Evolutionary conservation across 2,329 filamentous ascomycete genomes (phyloP).

Genomic region (Aspergillus ochraceus): DNA sequence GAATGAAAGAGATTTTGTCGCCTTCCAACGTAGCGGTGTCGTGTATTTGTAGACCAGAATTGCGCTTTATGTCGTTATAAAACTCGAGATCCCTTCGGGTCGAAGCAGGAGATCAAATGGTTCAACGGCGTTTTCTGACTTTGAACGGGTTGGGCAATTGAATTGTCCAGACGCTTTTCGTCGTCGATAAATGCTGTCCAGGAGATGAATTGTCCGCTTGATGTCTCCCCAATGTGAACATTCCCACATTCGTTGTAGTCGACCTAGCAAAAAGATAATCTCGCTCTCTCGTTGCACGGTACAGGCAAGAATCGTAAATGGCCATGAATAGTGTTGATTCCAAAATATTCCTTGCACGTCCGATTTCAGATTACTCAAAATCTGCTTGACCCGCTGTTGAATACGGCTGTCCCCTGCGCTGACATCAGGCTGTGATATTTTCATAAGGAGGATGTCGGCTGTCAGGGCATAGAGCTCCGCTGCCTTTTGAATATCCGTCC

Average conservation of each 20-base stretch:
- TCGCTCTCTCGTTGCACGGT: conserved; percentile 2
- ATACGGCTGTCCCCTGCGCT: neutral
- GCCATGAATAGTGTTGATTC: conserved; percentile 6
- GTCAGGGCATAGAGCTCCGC: conserved; percentile 3
- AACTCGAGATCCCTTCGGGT: neutral
- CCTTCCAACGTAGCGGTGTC: neutral
- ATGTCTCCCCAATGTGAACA: conserved; percentile 4
- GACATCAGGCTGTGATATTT: neutral
- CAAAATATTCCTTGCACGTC: conserved; percentile 4
- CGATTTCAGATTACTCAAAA: conserved; percentile 2
- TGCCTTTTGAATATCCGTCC: neutral
- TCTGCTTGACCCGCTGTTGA: conserved; percentile 1
- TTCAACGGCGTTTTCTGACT: neutral
- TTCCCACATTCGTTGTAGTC: conserved; percentile 4
- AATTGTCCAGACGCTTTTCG: conserved; percentile 1
- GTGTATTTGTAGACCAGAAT: neutral
- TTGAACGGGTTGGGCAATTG: neutral
- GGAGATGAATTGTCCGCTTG: conserved; percentile 1
- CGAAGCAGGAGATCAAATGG: conserved; percentile 1
- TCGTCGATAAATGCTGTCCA: neutral
- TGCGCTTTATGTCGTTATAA: neutral
- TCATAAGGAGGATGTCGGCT: conserved; percentile 4
- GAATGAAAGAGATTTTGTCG: no score
- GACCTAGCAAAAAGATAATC: conserved; percentile 3
- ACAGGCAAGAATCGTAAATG: conserved; percentile 1